Base-by-base conservation (phyloP, 352 stramenopile genomes). In the Pythium aristosporum region DNA sequence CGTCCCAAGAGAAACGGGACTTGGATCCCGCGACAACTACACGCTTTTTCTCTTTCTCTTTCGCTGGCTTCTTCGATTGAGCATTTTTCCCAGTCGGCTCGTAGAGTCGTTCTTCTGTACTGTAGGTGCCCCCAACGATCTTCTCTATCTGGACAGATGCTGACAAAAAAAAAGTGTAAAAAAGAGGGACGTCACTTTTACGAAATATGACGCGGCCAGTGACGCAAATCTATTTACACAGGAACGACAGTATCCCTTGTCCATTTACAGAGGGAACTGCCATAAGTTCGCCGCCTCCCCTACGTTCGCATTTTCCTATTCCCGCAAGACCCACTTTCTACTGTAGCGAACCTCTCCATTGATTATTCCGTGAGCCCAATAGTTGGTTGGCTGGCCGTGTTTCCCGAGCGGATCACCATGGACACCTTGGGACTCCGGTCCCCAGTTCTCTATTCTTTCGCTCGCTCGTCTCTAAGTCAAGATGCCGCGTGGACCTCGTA, bases 401-500 rank as follows among this genome's bases (percentile, higher is more conserved):
- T 52, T 25, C 32, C n/a, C 6, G 16, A 16, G 8, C 11, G 21
- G 3, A 8, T 41, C 28, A 18, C 12, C 8, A 16, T 34, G 54
- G 18, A 5, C 3, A 12, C 11, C 47, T 21, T 58, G 36, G 11
- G 23, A 36, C 32, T 41, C n/a, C 54, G 8, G 1, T n/a, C 10
- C n/a, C 23, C 65, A 72, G 65, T 72, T 72, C 65, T 72, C 65
- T 61, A 65, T 71, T 69, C 63, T 68, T 65, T 68, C 58, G 64
- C 52, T 61, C 49, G 25, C 34, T 20, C 65, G 18, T 47, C 5
- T 32, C 48, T 52, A 68, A 54, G 32, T n/a, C 50, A 72, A 57
- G 43, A 94, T 94, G 85, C 85, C 85, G 70, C 85, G 85, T 80
- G 85, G 85, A 79, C 85, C 85, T 69, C 83, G 84, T 82, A 91